Conservation (phyloP, 2,329 filamentous ascomycete species). For the Mariannaea elegans region DNA sequence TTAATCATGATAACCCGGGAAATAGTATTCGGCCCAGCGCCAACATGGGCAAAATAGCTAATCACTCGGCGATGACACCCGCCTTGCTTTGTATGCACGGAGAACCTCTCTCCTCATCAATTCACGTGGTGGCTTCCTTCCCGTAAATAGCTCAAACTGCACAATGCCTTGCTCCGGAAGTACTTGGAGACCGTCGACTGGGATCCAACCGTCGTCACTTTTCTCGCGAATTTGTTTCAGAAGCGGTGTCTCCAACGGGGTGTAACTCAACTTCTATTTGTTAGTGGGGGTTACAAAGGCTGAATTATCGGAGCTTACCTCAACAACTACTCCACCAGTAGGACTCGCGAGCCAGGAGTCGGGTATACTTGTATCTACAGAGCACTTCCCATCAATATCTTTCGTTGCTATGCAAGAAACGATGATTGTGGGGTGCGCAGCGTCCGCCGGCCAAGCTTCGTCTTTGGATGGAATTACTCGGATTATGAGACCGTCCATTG, state of each 20-base stretch:
- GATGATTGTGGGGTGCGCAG: conserved; percentile 25
- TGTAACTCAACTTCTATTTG: conserved; percentile 12
- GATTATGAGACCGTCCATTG: background rate
- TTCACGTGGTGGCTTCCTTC: conserved; percentile 63
- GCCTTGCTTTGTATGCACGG: background rate
- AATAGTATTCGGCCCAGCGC: background rate
- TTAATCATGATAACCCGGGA: background rate
- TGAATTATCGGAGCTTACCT: conserved; percentile 48
- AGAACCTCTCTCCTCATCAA: conserved; percentile 53
- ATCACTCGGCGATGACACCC: background rate
- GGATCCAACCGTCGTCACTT: conserved; percentile 61
- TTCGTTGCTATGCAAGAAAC: conserved; percentile 23
- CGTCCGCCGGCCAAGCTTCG: conserved; percentile 22
- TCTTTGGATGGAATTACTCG: conserved; percentile 41
- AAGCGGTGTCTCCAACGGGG: conserved; percentile 48
- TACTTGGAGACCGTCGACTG: conserved; percentile 67
- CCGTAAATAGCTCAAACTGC: conserved; percentile 70
- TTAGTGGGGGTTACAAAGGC: conserved; percentile 54
- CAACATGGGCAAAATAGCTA: background rate
- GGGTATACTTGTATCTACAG: conserved; percentile 59
- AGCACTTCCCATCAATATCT: conserved; percentile 12
- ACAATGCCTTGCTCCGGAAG: conserved; percentile 69
- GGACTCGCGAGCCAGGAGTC: conserved; percentile 64
- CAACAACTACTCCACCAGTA: conserved; percentile 64
- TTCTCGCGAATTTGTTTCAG: conserved; percentile 61